Evolutionary conservation across 805 yeast genomes (phyloP), one percentile per base, ranked within the genome.

Genomic region (Hanseniaspora jakobsenii): DNA sequence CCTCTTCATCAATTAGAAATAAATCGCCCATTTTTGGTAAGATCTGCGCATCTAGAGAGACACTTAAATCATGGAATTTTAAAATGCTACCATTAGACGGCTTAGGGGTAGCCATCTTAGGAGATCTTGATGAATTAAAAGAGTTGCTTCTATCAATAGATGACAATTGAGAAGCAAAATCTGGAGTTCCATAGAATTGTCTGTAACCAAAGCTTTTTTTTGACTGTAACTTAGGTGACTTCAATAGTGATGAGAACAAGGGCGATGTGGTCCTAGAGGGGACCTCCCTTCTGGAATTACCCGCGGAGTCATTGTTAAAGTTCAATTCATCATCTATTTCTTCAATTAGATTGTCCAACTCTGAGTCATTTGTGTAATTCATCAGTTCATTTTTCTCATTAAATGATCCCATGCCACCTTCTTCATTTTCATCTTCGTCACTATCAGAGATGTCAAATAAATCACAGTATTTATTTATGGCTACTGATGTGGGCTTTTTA

Each of bases 151-250:
- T 24, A 6, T 24, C n/a, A n/a, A n/a, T n/a, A n/a, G n/a, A 8
- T 24, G 44, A 27, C 17, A 16, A 40, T 40, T 2, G 27, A 24
- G 32, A 32, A 7, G 38, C 18, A 5, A 40, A 27, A 18, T 24
- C 32, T 6, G 26, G 27, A 21, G 23, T 34, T 4, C 44, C 44
- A 32, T 40, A 40, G 12, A 40, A 34, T 7, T 40, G 44, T 2
- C 38, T 23, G 22, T 32, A 40, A 24, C 38, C 44, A 16, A 26
- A 40, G 14, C 32, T 40, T 71, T 13, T 62, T 60, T 32, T 67
- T 53, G 37, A 86, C 52, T 28, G 71, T 71, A 1, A 67, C 68
- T 26, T 65, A 52, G 2, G 71, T 57, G 3, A 91, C 65, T 2
- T 58, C 61, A 3, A 63, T 57, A 27, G 69, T 64, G 12, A 55